These are phyloP conservation scores for Claviceps fusiformis DNA, from an alignment of 2,329 filamentous ascomycete genomes.

Conservation along the genomic window DNA sequence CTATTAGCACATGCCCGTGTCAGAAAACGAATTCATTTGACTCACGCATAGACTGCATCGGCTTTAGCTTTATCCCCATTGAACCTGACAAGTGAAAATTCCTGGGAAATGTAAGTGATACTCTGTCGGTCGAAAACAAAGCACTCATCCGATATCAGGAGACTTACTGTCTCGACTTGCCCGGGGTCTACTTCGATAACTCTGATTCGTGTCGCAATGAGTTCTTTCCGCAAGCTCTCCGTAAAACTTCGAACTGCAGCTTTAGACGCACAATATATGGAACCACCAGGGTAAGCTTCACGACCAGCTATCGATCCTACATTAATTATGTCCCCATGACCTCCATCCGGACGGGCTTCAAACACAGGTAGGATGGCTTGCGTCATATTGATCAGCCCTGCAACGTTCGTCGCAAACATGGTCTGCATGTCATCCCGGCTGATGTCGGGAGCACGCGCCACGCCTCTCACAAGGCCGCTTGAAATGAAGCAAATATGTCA, in stretches of 20 bases:
- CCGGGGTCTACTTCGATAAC: constrained; percentile 85
- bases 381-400: constrained; percentile 90
- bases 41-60: constrained; percentile 74
- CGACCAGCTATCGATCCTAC: constrained; percentile 79
- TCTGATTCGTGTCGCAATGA: constrained; percentile 66
- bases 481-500: not conserved
- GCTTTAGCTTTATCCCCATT: constrained; percentile 82
- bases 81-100: constrained; percentile 82
- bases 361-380: constrained; percentile 79
- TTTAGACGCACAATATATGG: constrained; percentile 90
- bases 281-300: constrained; percentile 71
- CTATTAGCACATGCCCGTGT: not conserved
- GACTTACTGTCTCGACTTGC: constrained; percentile 67
- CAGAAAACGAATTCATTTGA: constrained; percentile 5
- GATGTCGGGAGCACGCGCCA: constrained; percentile 77
- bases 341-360: constrained; percentile 60
- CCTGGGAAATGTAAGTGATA: constrained; percentile 26
- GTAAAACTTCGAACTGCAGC: constrained; percentile 78
- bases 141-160: not conserved
- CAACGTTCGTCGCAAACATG: constrained; percentile 92
- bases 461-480: constrained; percentile 78
- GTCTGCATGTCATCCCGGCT: constrained; percentile 64
- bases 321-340: constrained; percentile 88
- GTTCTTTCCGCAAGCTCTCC: constrained; percentile 67
- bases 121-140: not conserved